phyloP scores from a whole-genome alignment of 768 basidiomycete genomes.

The Mycena pura region DNA sequence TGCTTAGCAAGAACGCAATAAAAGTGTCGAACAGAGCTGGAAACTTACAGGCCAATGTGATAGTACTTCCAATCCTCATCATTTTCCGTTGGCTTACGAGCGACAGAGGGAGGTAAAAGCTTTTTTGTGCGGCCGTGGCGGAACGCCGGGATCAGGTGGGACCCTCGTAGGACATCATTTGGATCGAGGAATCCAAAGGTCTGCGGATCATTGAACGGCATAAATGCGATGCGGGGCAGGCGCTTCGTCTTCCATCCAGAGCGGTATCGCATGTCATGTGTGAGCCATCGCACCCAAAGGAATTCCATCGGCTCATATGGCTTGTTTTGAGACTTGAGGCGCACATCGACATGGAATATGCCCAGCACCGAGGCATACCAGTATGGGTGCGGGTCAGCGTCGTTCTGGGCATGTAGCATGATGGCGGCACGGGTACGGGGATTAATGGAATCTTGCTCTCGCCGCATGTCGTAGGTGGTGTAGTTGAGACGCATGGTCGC shows the following conservation, averaged over 20 bases:
- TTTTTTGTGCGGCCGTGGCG: no score
- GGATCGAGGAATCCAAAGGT: no score
- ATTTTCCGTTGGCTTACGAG: no score
- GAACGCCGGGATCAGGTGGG: no score
- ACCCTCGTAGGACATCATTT: no score
- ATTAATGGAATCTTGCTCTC: conserved; percentile 5
- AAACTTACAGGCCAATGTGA: no score
- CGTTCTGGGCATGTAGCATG: not conserved
- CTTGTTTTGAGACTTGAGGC: not conserved
- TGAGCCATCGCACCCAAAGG: not conserved
- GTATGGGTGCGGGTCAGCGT: not conserved
- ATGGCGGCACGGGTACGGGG: not conserved
- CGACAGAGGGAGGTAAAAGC: no score
- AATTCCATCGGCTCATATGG: not conserved
- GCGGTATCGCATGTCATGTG: not conserved
- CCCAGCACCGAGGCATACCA: not conserved
- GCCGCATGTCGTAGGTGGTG: not conserved
- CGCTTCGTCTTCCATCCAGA: not conserved
- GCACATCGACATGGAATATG: conserved; percentile 1
- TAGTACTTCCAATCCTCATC: no score
- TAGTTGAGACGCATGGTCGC: not conserved
- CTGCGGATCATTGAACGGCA: no score
- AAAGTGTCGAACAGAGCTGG: no score
- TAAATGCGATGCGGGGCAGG: not conserved
- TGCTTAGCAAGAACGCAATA: no score